Evolutionary conservation across 1,139 yeast species (phyloP).

Genomic region (Kurtzmaniella quercitrusa): DNA sequence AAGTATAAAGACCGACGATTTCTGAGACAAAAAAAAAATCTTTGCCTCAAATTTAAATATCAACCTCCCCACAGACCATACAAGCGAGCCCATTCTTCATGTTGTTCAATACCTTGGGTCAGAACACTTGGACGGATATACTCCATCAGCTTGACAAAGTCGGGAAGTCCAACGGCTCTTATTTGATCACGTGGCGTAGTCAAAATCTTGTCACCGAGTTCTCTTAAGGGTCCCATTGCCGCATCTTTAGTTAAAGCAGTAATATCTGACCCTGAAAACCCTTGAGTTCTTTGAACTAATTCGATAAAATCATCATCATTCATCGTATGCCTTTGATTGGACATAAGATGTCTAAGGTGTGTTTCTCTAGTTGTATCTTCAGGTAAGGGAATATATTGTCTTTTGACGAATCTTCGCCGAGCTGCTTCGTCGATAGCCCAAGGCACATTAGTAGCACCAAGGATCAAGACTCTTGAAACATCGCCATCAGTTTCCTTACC

Average conservation of each 20-base stretch:
- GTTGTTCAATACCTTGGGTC: conserved; percentile 68
- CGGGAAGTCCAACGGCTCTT: conserved; percentile 71
- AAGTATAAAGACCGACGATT: background rate
- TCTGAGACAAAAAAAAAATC: background rate
- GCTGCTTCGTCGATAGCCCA: conserved; percentile 99
- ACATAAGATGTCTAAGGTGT: conserved; percentile 67
- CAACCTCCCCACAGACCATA: conserved; percentile 92
- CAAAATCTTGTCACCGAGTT: conserved; percentile 82
- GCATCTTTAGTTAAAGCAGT: conserved; percentile 97
- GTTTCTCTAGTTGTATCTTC: conserved; percentile 76
- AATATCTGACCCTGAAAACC: conserved; percentile 90
- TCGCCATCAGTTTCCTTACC: conserved; percentile 56
- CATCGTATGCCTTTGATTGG: conserved; percentile 73
- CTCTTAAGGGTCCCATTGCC: conserved; percentile 95
- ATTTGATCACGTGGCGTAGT: conserved; percentile 84
- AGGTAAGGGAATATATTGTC: conserved; percentile 94
- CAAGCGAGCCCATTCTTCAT: conserved; percentile 85
- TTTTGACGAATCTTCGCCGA: conserved; percentile 83
- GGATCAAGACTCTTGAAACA: conserved; percentile 67
- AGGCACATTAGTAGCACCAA: conserved; percentile 95
- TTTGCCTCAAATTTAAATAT: background rate
- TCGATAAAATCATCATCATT: conserved; percentile 58
- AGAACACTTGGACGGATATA: conserved; percentile 93
- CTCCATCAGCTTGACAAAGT: conserved; percentile 72
- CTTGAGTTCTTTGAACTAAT: conserved; percentile 64